A percentile compares a stretch with the other conserved stretches of the same genome.
These are phyloP conservation scores for Stipa capillata DNA, from an alignment of 176 grass and related monocot species.

Conservation along the genomic window DNA sequence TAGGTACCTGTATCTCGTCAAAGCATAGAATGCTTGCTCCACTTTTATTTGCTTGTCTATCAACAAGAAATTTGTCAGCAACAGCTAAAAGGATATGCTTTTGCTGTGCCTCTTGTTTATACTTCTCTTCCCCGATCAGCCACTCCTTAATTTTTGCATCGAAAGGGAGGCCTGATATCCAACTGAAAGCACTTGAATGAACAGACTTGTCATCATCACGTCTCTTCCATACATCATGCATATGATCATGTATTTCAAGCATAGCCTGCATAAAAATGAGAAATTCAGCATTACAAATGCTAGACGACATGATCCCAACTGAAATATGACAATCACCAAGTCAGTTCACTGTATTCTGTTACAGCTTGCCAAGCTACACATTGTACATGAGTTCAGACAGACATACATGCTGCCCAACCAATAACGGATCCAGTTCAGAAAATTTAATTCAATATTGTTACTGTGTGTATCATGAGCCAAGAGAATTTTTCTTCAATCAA, in stretches of 20 bases:
- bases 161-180: slow-evolving; percentile 71
- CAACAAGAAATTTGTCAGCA: too few species aligned
- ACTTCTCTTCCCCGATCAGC: slow-evolving; percentile 80
- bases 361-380: background rate
- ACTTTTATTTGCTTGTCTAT: too few species aligned
- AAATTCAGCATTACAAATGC: background rate
- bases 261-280: slow-evolving; percentile 46
- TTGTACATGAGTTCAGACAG: too few species aligned
- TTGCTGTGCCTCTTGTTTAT: slow-evolving; percentile 71
- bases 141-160: slow-evolving; percentile 78
- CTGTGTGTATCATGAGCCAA: too few species aligned
- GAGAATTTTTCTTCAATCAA: too few species aligned
- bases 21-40: too few species aligned
- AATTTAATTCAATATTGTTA: too few species aligned
- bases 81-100: too few species aligned
- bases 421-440: too few species aligned
- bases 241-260: slow-evolving; percentile 89
- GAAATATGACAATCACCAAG: background rate
- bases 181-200: slow-evolving; percentile 42
- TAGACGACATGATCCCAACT: background rate
- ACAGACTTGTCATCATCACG: slow-evolving; percentile 21
- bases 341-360: background rate
- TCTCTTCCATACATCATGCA: slow-evolving; percentile 80
- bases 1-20: slow-evolving; percentile 80
- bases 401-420: too few species aligned